Evolutionary conservation across 208 protist genomes (phyloP), one percentile per base, ranked within the genome.

Genomic region (Kentomonas sorsogonicus): DNA sequence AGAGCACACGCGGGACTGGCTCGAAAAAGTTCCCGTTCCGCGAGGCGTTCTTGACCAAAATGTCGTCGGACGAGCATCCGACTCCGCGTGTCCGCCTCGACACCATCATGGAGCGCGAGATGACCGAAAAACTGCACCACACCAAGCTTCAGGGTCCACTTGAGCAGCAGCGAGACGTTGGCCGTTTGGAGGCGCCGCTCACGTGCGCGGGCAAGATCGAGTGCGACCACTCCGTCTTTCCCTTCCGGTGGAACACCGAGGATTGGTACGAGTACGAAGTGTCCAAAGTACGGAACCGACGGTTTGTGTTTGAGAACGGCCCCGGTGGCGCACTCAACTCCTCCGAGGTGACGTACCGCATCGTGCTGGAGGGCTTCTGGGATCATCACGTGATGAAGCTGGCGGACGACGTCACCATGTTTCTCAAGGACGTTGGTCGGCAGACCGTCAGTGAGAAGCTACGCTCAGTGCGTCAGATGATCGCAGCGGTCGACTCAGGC

Each of bases 241-340:
- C 87, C 1, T 91, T 85, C 55, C 61, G 64, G 7, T 91, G 82
- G 84, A 91, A 91, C 43, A 91, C 87, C 23, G 83, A 90, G 56
- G 87, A 94, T 53, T 94, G 83, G 83, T 94, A 94, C 60, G 87
- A 94, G 77, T 94, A 94, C 63, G 87, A 94, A 53, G 68, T 94
- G 3, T 43, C 87, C 41, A 94, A 91, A 58, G 87, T 78, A n/a
- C 78, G 87, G 30, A 88, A 89, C 63, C 68, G 62, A 54, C 81
- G 87, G n/a, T 94, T 94, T 46, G 74, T 69, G 16, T 91, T 94
- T 62, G 77, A 90, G 38, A 94, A 94, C 55, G 78, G 70, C 25
- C 67, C 75, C 11, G 73, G 74, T 23, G 59, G 41, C 53, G 74
- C 72, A 16, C 63, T 84, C 16, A 31, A 74, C 9, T 73, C 76